Evolutionary conservation across 805 yeast genomes (phyloP).

Genomic region (Ogataea sp.): DNA sequence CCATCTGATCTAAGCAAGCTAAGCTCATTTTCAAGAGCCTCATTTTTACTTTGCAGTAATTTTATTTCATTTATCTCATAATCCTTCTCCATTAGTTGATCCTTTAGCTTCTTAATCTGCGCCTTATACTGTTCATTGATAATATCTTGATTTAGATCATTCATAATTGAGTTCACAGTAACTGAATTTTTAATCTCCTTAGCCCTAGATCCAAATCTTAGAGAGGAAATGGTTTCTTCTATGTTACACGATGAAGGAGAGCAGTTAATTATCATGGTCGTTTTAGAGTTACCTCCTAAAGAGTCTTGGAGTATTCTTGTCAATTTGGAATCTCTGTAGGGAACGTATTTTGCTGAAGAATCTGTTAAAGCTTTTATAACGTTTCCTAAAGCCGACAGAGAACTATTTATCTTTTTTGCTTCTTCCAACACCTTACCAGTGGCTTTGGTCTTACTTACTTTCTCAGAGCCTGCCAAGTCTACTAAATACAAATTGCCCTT

Average conservation of each 20-base stretch:
- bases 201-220: constrained; percentile 70
- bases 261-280: constrained; percentile 65
- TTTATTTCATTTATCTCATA: neutral
- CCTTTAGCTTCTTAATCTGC: constrained; percentile 5
- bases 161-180: constrained; percentile 1
- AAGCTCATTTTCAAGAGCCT: constrained; percentile 3
- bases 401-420: constrained; percentile 74
- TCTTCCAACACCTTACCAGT: constrained; percentile 70
- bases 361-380: constrained; percentile 77
- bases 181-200: constrained; percentile 48
- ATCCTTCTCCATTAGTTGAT: neutral
- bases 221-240: constrained; percentile 59
- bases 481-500: constrained; percentile 63
- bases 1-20: constrained; percentile 2
- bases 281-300: constrained; percentile 75
- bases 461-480: constrained; percentile 86
- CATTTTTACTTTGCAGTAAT: neutral
- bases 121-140: constrained; percentile 12
- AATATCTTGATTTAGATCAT: constrained; percentile 16
- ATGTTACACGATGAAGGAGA: constrained; percentile 53
- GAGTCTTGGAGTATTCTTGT: constrained; percentile 75
- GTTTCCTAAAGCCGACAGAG: constrained; percentile 70
- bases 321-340: constrained; percentile 72
- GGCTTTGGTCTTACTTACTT: constrained; percentile 70
- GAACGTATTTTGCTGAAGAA: constrained; percentile 53